Conservation (phyloP, 2,329 filamentous ascomycete genomes). For the Coccinonectria pachysandricola region DNA sequence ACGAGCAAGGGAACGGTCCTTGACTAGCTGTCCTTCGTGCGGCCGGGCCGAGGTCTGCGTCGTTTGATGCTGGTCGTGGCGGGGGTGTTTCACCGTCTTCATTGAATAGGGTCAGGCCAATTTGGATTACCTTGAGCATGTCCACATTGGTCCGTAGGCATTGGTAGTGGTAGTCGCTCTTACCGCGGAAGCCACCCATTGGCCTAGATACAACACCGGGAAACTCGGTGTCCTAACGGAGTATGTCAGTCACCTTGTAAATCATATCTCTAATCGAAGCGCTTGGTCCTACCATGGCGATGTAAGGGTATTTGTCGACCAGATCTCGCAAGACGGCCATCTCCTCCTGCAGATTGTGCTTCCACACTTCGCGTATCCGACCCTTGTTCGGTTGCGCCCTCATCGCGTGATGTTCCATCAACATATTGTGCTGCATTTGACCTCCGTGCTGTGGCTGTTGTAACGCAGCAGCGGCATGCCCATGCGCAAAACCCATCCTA, state of each 20-base stretch:
- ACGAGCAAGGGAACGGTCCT: slow-evolving; percentile 68
- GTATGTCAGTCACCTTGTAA: no score
- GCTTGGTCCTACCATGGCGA: slow-evolving; percentile 71
- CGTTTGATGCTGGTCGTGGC: slow-evolving; percentile 45
- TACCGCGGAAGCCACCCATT: slow-evolving; percentile 88
- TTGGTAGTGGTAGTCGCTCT: slow-evolving; percentile 98
- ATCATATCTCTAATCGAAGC: no score
- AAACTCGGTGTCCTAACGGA: slow-evolving; percentile 80
- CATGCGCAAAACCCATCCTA: slow-evolving; percentile 74
- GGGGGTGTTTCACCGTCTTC: slow-evolving; percentile 81
- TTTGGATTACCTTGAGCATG: slow-evolving; percentile 92
- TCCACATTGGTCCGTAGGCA: slow-evolving; percentile 95
- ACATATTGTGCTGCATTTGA: slow-evolving; percentile 29
- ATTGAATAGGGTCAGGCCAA: slow-evolving; percentile 89
- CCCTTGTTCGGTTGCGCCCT: slow-evolving; percentile 54
- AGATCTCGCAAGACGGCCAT: slow-evolving; percentile 75
- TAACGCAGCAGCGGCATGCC: slow-evolving; percentile 37
- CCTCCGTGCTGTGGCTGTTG: slow-evolving; percentile 48
- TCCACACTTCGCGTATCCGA: slow-evolving; percentile 94
- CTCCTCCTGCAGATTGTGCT: slow-evolving; percentile 81
- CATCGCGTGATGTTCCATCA: slow-evolving; percentile 33
- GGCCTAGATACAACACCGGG: slow-evolving; percentile 94
- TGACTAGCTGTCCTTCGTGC: slow-evolving; percentile 31
- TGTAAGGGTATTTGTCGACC: slow-evolving; percentile 86
- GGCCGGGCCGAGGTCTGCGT: slow-evolving; percentile 27